Percentiles rank a stretch among this genome's conserved stretches.
Conservation (phyloP, 164 flowering plant genomes). For the Sedum album region DNA sequence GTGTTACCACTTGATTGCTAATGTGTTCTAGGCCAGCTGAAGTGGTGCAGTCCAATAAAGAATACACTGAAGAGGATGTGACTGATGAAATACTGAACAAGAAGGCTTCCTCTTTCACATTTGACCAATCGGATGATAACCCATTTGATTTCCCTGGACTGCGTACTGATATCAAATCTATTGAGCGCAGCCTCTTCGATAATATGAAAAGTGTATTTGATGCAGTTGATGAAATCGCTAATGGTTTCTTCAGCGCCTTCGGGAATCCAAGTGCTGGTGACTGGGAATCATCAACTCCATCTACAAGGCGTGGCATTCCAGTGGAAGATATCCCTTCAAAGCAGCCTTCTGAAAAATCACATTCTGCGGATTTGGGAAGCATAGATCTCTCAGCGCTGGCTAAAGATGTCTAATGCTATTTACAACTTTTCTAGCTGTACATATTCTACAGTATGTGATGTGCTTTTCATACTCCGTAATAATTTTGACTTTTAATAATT, state of each 20-base stretch:
- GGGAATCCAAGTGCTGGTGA: constrained; percentile 26
- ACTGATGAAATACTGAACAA: constrained; percentile 46
- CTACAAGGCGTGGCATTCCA: constrained; percentile 30
- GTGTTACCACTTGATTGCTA: no score
- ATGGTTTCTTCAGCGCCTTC: constrained; percentile 37
- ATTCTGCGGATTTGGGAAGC: not conserved
- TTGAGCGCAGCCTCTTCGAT: constrained; percentile 43
- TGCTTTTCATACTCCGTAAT: no score
- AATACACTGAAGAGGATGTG: constrained; percentile 83
- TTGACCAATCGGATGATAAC: constrained; percentile 16
- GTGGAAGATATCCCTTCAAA: constrained; percentile 28
- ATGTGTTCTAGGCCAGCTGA: constrained; percentile 87
- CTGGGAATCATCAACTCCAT: constrained; percentile 27
- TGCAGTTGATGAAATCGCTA: constrained; percentile 74
- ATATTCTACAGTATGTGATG: not conserved
- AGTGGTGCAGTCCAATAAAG: constrained; percentile 69
- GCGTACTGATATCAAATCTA: constrained; percentile 57
- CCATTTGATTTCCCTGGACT: constrained; percentile 64
- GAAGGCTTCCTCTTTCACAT: constrained; percentile 14
- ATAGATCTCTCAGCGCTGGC: not conserved
- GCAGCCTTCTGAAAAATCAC: constrained; percentile 19
- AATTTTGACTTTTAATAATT: no score
- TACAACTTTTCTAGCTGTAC: not conserved
- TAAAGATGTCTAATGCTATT: not conserved
- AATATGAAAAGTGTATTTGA: constrained; percentile 52